These are phyloP conservation scores for Iberis amara DNA, from an alignment of 441 rosid species.

Conservation along the genomic window DNA sequence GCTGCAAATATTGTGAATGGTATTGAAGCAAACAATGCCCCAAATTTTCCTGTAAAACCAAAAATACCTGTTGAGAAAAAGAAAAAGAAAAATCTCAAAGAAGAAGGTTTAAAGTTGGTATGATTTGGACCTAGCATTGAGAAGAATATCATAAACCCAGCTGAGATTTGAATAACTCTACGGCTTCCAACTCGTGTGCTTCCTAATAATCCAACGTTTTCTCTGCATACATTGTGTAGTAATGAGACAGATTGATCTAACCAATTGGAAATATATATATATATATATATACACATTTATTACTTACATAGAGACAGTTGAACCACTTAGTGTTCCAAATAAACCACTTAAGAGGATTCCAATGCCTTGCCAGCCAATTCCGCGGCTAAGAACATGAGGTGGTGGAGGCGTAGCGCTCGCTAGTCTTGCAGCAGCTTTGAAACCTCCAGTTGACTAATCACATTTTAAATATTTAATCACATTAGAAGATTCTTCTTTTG, in stretches of 20 bases:
- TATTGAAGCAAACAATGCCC: slow-evolving; percentile 93
- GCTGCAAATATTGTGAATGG: slow-evolving; percentile 97
- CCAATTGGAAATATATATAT: background rate
- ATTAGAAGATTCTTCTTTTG: slow-evolving; percentile 1
- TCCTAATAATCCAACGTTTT: slow-evolving; percentile 92
- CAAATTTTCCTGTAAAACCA: slow-evolving; percentile 70
- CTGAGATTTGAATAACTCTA: slow-evolving; percentile 90
- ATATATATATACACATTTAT: background rate
- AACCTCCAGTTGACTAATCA: slow-evolving; percentile 89
- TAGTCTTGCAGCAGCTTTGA: slow-evolving; percentile 94
- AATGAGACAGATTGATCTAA: slow-evolving; percentile 3
- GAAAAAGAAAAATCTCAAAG: background rate
- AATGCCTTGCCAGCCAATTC: slow-evolving; percentile 99
- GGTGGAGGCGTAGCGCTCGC: slow-evolving; percentile 99
- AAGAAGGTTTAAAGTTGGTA: background rate
- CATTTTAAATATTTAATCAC: slow-evolving; percentile 21
- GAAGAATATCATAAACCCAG: slow-evolving; percentile 99
- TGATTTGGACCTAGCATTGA: slow-evolving; percentile 65
- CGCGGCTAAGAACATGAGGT: slow-evolving; percentile 97
- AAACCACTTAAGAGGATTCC: slow-evolving; percentile 84
- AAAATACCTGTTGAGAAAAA: background rate
- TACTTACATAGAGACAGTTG: slow-evolving; percentile 78
- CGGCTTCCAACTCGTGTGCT: slow-evolving; percentile 99
- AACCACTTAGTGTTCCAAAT: slow-evolving; percentile 85
- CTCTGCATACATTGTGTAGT: slow-evolving; percentile 43